Base-by-base conservation (phyloP, 78 protist species). In the Thecamonas trahens region DNA sequence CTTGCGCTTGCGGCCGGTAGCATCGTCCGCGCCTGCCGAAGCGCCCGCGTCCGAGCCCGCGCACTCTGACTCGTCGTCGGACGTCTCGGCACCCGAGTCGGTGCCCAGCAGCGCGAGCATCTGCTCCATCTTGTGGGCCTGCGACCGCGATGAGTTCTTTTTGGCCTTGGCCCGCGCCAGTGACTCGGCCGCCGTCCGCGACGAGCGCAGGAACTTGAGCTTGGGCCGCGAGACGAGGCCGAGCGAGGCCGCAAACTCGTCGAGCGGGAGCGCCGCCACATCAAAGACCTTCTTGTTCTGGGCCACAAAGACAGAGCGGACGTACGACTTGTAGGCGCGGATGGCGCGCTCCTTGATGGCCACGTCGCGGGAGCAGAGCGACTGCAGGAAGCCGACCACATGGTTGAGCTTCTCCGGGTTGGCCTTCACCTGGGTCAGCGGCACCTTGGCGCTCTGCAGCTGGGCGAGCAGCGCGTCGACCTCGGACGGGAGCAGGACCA, bases 401-500 rank as follows among this genome's bases (percentile, higher is more conserved):
- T n/a, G n/a, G n/a, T n/a, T n/a, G n/a, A n/a, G n/a, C n/a, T n/a
- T n/a, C n/a, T n/a, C n/a, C n/a, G n/a, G n/a, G n/a, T n/a, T n/a
- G n/a, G n/a, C n/a, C n/a, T n/a, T n/a, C n/a, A n/a, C n/a, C n/a
- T n/a, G n/a, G n/a, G n/a, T n/a, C 29, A 31, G 15, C 40, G 26
- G 42, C 9, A 45, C 52, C 38, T 17, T 61, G 54, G 15, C n/a
- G 17, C 28, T 68, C 13, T 26, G 20, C 28, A 83, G 68, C 29
- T 0, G n/a, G 8, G 4, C 62, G 4, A 71, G 55, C 50, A 70
- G 22, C 20, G 15, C 40, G 22, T 28, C 15, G 55, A 22, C 72
- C 39, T 84, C 90, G 14, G 63, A 40, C 45, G 84, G 83, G 24
- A 67, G 57, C 59, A 84, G 61, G 13, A 79, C 0, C 53, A 82